A percentile compares a stretch with the other conserved stretches of the same genome.
Conservation (phyloP, 352 stramenopile genomes). For the Globisporangium viniferum region DNA sequence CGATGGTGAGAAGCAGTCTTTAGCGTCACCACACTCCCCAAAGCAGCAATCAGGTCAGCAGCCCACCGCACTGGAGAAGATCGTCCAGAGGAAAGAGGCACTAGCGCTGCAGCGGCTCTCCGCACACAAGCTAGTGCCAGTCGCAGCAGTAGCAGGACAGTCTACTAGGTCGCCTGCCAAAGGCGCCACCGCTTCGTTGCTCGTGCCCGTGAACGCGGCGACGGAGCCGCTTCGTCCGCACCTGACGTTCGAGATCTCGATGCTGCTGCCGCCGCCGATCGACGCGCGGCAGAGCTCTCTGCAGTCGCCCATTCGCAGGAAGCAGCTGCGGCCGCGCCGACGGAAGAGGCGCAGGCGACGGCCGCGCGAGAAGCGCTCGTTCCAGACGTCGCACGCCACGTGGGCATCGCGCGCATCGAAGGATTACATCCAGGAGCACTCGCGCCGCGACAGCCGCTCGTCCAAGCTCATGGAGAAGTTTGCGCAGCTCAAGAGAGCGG, state of each 20-base stretch:
- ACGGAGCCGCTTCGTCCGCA: slow-evolving; percentile 35
- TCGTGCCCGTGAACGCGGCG: slow-evolving; percentile 24
- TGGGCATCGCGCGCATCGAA: slow-evolving; percentile 36
- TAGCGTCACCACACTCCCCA: background rate
- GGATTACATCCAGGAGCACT: slow-evolving; percentile 43
- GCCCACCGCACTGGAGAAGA: slow-evolving; percentile 7
- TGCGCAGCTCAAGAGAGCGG: slow-evolving; percentile 21
- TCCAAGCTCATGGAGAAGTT: slow-evolving; percentile 39
- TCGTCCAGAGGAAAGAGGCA: slow-evolving; percentile 2
- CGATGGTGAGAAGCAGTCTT: background rate
- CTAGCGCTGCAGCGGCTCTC: background rate
- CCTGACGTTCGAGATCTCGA: slow-evolving; percentile 66
- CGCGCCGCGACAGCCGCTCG: slow-evolving; percentile 14
- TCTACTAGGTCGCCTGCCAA: background rate
- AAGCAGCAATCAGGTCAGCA: background rate
- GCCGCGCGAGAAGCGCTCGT: slow-evolving; percentile 25
- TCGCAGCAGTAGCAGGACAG: background rate
- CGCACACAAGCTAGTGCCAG: slow-evolving; percentile 1
- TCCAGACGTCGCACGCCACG: slow-evolving; percentile 35
- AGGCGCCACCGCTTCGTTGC: background rate
- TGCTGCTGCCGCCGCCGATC: slow-evolving; percentile 49
- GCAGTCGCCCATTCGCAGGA: slow-evolving; percentile 45
- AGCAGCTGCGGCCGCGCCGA: slow-evolving; percentile 28
- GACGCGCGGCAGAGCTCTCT: slow-evolving; percentile 48
- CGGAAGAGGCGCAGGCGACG: slow-evolving; percentile 20